A percentile compares a stretch with the other conserved stretches of the same genome.
Evolutionary conservation across 805 yeast genomes (phyloP).

Genomic region (Babjeviella inositovora): DNA sequence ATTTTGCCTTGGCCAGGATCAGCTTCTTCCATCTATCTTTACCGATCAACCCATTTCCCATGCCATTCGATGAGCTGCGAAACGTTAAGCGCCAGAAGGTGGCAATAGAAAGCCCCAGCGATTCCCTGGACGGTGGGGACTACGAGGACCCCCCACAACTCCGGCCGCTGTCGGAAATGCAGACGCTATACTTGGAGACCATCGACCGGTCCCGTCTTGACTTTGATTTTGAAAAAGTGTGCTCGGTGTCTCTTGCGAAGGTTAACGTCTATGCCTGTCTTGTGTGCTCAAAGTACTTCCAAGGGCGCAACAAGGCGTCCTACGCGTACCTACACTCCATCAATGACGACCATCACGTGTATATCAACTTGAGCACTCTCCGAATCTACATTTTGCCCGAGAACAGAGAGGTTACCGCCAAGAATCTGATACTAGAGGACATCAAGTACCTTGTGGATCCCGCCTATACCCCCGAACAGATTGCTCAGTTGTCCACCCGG

Average conservation of each 20-base stretch:
- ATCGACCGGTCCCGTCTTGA: slow-evolving; percentile 30
- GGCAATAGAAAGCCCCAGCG: too few relatives aligned
- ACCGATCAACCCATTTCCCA: too few relatives aligned
- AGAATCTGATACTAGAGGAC: slow-evolving; percentile 24
- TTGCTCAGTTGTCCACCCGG: slow-evolving; percentile 10
- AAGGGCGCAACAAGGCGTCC: slow-evolving; percentile 49
- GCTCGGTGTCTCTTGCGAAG: slow-evolving; percentile 44
- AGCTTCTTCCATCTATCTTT: too few relatives aligned
- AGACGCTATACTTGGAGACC: slow-evolving; percentile 17
- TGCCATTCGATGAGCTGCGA: too few relatives aligned
- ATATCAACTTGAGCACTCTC: slow-evolving; percentile 31
- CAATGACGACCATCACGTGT: slow-evolving; percentile 46
- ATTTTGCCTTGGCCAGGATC: too few relatives aligned
- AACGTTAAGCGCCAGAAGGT: too few relatives aligned
- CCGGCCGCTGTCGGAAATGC: too few relatives aligned
- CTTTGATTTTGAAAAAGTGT: slow-evolving; percentile 55
- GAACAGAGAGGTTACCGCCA: slow-evolving; percentile 18
- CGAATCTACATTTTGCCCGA: slow-evolving; percentile 53
- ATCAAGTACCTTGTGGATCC: slow-evolving; percentile 40
- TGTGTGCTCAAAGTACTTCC: slow-evolving; percentile 57
- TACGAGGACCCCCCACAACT: too few relatives aligned
- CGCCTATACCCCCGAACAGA: slow-evolving; percentile 15
- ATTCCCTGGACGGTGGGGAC: too few relatives aligned
- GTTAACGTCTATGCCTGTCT: slow-evolving; percentile 58
- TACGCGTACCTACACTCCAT: slow-evolving; percentile 58